A percentile compares a stretch with the other conserved stretches of the same genome.
phyloP scores from a whole-genome alignment of 208 protist species.

The Wallacemonas rigidus region DNA sequence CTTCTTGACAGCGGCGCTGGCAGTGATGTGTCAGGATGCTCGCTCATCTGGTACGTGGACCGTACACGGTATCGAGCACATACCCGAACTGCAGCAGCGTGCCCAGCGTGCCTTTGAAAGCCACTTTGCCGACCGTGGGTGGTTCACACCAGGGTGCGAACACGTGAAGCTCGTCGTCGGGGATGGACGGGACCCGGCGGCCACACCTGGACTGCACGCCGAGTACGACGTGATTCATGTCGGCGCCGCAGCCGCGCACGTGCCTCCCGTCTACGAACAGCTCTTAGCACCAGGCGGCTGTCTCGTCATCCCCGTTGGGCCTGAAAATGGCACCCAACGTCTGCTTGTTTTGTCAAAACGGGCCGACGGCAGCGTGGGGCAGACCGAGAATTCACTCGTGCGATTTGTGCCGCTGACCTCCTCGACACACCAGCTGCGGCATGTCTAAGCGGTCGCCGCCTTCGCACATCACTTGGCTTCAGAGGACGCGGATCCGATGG shows the following conservation, averaged over 20 bases:
- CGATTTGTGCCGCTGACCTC: slow-evolving; percentile 86
- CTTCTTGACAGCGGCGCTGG: slow-evolving; percentile 85
- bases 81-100: slow-evolving; percentile 50
- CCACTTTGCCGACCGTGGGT: slow-evolving; percentile 36
- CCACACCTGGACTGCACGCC: slow-evolving; percentile 15
- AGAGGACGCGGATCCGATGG: no score
- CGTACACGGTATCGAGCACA: slow-evolving; percentile 84
- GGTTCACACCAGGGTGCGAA: slow-evolving; percentile 32
- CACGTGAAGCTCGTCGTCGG: slow-evolving; percentile 56
- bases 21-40: slow-evolving; percentile 46
- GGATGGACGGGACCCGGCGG: slow-evolving; percentile 58
- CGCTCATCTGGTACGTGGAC: slow-evolving; percentile 18
- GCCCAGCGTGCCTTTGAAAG: slow-evolving; percentile 38
- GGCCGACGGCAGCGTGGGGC: slow-evolving; percentile 42
- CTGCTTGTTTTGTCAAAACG: slow-evolving; percentile 74
- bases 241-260: slow-evolving; percentile 58
- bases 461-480: no score
- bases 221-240: slow-evolving; percentile 90
- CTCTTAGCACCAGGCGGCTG: slow-evolving; percentile 56
- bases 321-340: slow-evolving; percentile 46
- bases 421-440: slow-evolving; percentile 39
- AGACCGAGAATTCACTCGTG: slow-evolving; percentile 40
- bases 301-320: slow-evolving; percentile 78
- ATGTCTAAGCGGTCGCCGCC: neutral
- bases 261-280: slow-evolving; percentile 47